Evolutionary conservation across 1,284 basidiomycete species (phyloP), one percentile per base, ranked within the genome.

Genomic region (Lignosus rhinocerotis): DNA sequence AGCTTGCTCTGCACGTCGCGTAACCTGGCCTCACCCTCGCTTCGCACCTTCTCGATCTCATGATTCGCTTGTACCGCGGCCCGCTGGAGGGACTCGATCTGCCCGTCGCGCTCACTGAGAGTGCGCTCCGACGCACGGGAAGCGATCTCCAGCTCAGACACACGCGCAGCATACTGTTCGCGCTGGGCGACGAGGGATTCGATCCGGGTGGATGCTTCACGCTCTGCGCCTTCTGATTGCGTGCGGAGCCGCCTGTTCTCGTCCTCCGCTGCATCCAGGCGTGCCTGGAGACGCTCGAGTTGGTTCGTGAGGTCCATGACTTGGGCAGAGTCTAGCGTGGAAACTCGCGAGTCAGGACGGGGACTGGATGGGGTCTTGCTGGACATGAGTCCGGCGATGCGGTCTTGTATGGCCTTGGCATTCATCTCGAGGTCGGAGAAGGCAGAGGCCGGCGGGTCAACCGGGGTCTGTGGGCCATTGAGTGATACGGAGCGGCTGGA

Each of bases 181-280:
- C 78, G 78, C 62, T 86, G 85, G 14, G 72, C 69, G 56, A 79
- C 75, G 51, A 83, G 67, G 30, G 59, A 58, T 43, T 75, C 72
- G 19, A 65, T 66, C 10, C 67, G 67, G 14, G 57, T 52, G 1
- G 62, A 60, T 5, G 61, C 60, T 9, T 65, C 63, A 34, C 71
- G 54, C 51, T 73, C 63, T 58, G 74, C 46, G 72, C 69, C 52
- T 3, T 66, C 64, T 46, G 63, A 67, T 50, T 63, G 70, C 3
- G 68, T 38, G 10, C 62, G 67, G 2, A 73, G 51, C 11, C 67
- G 67, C 34, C 55, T 59, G 47, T 73, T 74, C 55, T 90, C 88
- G 46, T 82, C 80, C 65, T 87, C 82, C 9, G 87, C 72, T 1
- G 79, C 78, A 54, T 82, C 78, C 36, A 88, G 67, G 19, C 79